Conservation (phyloP, 768 basidiomycete species). For the Trametes meyenii region DNA sequence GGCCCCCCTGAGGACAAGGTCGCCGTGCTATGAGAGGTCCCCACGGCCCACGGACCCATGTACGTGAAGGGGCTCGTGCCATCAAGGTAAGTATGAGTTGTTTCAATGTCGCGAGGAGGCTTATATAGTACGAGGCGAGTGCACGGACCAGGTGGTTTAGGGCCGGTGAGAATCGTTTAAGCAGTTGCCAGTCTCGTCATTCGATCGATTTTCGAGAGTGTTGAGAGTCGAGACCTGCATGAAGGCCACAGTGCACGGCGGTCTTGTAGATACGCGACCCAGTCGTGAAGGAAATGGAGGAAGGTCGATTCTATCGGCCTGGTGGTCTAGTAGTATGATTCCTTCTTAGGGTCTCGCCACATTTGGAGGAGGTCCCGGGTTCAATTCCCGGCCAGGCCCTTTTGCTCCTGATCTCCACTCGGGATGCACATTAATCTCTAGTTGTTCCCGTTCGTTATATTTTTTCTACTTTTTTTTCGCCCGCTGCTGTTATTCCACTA, state of each 20-base stretch:
- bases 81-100: slow-evolving; percentile 32
- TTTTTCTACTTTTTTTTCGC: too few species aligned
- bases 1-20: slow-evolving; percentile 53
- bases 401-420: background rate
- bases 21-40: slow-evolving; percentile 45
- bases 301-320: slow-evolving; percentile 3
- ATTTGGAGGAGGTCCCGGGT: slow-evolving; percentile 80
- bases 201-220: too few species aligned
- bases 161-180: background rate
- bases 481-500: too few species aligned
- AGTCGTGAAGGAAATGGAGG: background rate
- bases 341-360: slow-evolving; percentile 22
- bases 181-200: too few species aligned
- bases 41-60: slow-evolving; percentile 28
- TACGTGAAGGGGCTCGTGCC: slow-evolving; percentile 30
- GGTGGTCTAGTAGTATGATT: slow-evolving; percentile 30
- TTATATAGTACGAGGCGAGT: too few species aligned
- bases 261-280: too few species aligned
- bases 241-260: too few species aligned
- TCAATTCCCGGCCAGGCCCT: slow-evolving; percentile 84
- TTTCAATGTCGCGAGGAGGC: background rate
- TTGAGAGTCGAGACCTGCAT: too few species aligned
- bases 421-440: too few species aligned
- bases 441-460: too few species aligned
- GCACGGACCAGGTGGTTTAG: background rate